Evolutionary conservation across 2,329 filamentous ascomycete species (phyloP).

Genomic region (Venturia aucupariae): DNA sequence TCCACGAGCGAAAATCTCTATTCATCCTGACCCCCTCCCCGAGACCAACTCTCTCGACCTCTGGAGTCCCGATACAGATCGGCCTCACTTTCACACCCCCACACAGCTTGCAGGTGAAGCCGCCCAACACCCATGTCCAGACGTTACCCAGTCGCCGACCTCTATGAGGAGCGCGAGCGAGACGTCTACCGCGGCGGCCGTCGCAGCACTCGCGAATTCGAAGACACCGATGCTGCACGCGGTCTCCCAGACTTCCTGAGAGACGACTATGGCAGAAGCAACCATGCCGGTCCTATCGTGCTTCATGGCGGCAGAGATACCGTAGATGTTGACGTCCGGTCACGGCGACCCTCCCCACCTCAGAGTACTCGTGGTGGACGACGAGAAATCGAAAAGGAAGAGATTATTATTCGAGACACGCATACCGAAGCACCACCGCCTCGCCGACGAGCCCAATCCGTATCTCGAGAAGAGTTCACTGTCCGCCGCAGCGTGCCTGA

Average conservation of each 20-base stretch:
- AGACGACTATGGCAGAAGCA: constrained; percentile 39
- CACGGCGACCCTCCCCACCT: constrained; percentile 6
- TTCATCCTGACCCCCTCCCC: background rate
- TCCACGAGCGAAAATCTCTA: constrained; percentile 5
- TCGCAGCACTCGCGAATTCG: constrained; percentile 35
- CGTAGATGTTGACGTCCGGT: constrained; percentile 3
- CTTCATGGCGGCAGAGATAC: constrained; percentile 28
- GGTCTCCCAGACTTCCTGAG: constrained; percentile 39
- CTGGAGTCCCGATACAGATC: background rate
- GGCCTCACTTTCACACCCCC: background rate
- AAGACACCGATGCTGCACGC: constrained; percentile 38
- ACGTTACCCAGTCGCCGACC: constrained; percentile 37
- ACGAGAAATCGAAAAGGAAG: constrained; percentile 23
- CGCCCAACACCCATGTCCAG: constrained; percentile 27
- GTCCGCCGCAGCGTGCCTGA: constrained; percentile 14
- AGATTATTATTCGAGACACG: constrained; percentile 25
- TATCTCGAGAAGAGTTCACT: constrained; percentile 12
- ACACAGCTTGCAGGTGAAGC: constrained; percentile 5
- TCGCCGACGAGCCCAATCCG: constrained; percentile 12
- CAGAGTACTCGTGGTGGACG: constrained; percentile 23
- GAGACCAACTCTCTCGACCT: background rate
- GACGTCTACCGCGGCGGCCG: constrained; percentile 37
- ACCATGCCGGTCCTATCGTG: constrained; percentile 35
- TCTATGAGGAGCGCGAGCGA: constrained; percentile 41
- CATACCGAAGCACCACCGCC: constrained; percentile 19